Evolutionary conservation across 306 rosid genomes (phyloP), one percentile per base, ranked within the genome.

Genomic region (Glycyrrhiza uralensis): DNA sequence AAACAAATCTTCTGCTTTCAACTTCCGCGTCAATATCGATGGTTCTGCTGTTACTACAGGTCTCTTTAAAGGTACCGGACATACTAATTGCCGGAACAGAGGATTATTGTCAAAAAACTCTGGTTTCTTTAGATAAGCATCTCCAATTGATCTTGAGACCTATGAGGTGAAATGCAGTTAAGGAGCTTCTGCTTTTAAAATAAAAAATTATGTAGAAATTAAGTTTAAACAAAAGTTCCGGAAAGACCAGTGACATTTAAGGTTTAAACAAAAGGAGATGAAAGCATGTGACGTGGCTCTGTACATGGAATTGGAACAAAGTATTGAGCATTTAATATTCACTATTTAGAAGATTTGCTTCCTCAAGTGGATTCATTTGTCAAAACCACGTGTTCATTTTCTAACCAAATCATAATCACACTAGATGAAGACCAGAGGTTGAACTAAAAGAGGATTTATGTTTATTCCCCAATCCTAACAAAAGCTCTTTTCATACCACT

Each of bases 111-210:
- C 82, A 28, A 79, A 83, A 28, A 79, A 83, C 66, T 89, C 92
- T 1, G 92, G 92, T 36, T 85, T 87, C 84, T 89, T 89, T 65
- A 89, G 78, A 79, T 79, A 89, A 32, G 80, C 90, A 77, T 89
- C 96, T 59, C 96, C 96, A 5, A 89, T 89, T 55, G 96, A 87
- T 80, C 96, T 87, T 57, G 96, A 89, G 52, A 89, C 96, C 96
- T 89, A 33, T 17, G 29, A 56, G 24, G 29, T n/a, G 17, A 58
- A 45, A 45, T 39, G n/a, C 11, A 60, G 36, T 26, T 54, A 52
- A 54, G 5, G 13, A 61, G 30, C 41, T 62, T 18, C 52, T 15
- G 10, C 1, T 6, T 46, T 8, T 2, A 5, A 33, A 5, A n/a
- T n/a, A n/a, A n/a, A n/a, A n/a, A n/a, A n/a, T n/a, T n/a, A n/a